Evolutionary conservation across 768 basidiomycete species (phyloP), one percentile per base, ranked within the genome.

Genomic region (Boletus eberwhitei): DNA sequence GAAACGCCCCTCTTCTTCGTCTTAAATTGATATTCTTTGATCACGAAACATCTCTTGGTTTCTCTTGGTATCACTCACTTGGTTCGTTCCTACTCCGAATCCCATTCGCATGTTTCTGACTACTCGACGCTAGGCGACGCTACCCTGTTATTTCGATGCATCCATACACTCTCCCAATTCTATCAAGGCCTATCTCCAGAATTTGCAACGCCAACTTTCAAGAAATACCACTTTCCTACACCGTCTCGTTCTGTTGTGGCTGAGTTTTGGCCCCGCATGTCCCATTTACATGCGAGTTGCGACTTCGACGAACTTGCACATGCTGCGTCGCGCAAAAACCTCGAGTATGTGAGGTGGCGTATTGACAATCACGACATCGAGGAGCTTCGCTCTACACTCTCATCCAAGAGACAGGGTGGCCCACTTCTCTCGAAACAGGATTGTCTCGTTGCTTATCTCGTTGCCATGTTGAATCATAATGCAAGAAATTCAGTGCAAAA

Each of bases 31-130:
- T 58, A 2, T 26, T 69, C 1, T 53, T 67, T 17, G 31, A 49
- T 7, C 16, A 40, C 1, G 58, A 66, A 34, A 69, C 65, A 2
- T 55, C 57, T 21, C 54, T 71, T 29, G 70, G 64, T 12, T 49
- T 64, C 7, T 64, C 68, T 3, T 71, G 69, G 70, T 50, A 69
- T 40, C 70, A 70, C 51, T 57, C 59, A 12, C 66, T 71, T 8
- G 70, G 70, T 68, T 50, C 5, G 49, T 42, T 17, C 9, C 12
- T 48, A 12, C 35, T 44, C 9, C 12, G 34, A 24, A 16, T 34
- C 9, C 4, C 5, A 36, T 11, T 12, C 29, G n/a, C 24, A 14
- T 11, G 8, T 6, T 3, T 19, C 44, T 53, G 32, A 57, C n/a
- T 3, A 5, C 16, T 34, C 31, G 24, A 14, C 11, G 21, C 34